phyloP scores from a whole-genome alignment of 331 rosid species.

The Rhamnella rubrinervis region DNA sequence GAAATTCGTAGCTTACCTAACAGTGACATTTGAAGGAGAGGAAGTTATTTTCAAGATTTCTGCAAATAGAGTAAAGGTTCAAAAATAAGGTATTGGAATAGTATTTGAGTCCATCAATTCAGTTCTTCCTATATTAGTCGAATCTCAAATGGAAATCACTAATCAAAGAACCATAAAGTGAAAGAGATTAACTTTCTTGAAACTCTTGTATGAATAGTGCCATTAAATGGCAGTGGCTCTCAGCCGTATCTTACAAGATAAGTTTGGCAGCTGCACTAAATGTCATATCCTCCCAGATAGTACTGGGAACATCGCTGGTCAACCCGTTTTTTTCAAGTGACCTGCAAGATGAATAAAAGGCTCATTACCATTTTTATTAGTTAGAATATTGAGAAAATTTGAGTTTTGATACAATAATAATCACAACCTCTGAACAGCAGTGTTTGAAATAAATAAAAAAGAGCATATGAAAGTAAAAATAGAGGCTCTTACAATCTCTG shows the following conservation, averaged over 20 bases:
- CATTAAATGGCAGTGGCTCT: not conserved
- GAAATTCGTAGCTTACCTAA: not conserved
- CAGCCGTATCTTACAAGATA: constrained; percentile 3
- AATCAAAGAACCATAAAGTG: not conserved
- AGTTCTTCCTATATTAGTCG: not conserved
- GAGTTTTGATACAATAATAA: not conserved
- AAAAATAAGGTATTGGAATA: not conserved
- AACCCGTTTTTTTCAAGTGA: constrained; percentile 5
- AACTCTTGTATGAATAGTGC: not conserved
- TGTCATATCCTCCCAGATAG: constrained; percentile 13
- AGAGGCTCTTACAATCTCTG: constrained; percentile 16
- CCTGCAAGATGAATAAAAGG: not conserved
- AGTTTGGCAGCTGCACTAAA: not conserved
- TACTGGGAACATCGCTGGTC: constrained; percentile 2
- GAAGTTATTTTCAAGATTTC: constrained; percentile 10
- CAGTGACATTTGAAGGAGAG: constrained; percentile 16
- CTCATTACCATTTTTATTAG: not conserved
- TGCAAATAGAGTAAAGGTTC: not conserved
- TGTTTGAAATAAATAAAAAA: not conserved
- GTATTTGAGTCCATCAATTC: not conserved
- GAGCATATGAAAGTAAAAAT: not conserved
- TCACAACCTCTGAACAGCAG: too few species aligned
- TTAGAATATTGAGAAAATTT: not conserved
- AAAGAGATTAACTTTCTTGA: not conserved
- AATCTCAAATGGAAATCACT: not conserved